phyloP scores from a whole-genome alignment of 345 rosid genomes.

The Ceriops tagal region DNA sequence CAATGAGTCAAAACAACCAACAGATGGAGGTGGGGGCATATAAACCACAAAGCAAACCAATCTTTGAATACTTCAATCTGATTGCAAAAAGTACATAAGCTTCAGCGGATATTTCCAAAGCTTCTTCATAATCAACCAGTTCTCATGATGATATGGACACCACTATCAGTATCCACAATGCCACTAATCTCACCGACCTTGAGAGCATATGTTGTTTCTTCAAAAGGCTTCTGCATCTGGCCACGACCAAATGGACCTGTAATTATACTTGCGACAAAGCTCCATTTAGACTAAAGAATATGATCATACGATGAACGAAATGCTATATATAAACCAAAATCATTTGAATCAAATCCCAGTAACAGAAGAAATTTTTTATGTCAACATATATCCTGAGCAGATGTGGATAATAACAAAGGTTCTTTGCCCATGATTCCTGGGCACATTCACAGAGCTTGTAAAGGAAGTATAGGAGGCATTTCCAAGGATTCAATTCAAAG shows the following conservation, averaged over 20 bases:
- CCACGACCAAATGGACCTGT: conserved; percentile 86
- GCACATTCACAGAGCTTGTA: too few species aligned
- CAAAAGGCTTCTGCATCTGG: conserved; percentile 98
- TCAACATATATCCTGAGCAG: too few species aligned
- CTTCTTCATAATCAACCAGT: conserved; percentile 40
- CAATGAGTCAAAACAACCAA: conserved; percentile 1
- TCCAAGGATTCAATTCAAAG: too few species aligned
- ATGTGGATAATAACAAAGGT: too few species aligned
- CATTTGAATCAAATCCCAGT: background rate
- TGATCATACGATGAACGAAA: background rate
- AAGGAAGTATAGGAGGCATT: too few species aligned
- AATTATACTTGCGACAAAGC: conserved; percentile 6
- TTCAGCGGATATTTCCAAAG: background rate
- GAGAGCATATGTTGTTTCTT: conserved; percentile 73
- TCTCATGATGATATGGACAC: conserved; percentile 86
- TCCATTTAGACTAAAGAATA: background rate
- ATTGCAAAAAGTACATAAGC: background rate
- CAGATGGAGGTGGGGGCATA: too few species aligned
- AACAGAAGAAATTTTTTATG: too few species aligned
- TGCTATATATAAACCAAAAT: background rate
- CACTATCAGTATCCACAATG: conserved; percentile 89
- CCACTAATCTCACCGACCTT: conserved; percentile 89
- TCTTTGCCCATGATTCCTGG: too few species aligned
- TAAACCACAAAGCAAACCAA: too few species aligned
- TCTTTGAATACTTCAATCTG: background rate